Percentiles rank a stretch among this genome's conserved stretches.
phyloP scores from a whole-genome alignment of 176 grass and related monocot species.

The Zizania latifolia region DNA sequence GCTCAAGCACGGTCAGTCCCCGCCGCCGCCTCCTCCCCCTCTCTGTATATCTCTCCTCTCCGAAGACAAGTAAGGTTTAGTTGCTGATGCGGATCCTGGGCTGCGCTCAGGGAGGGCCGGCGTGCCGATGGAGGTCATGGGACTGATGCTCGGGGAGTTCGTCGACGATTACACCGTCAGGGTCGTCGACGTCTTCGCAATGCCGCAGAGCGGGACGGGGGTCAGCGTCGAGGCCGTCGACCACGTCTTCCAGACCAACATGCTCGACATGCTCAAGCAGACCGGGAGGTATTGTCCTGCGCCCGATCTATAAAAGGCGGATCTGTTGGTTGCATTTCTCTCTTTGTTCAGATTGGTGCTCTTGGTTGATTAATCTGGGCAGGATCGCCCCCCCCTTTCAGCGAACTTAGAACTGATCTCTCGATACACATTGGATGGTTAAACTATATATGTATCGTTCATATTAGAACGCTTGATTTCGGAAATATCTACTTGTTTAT shows the following conservation, averaged over 20 bases:
- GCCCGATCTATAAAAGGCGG: background rate
- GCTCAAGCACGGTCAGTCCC: slow-evolving; percentile 89
- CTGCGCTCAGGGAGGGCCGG: slow-evolving; percentile 61
- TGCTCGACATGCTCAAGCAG: slow-evolving; percentile 99
- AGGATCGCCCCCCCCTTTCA: background rate
- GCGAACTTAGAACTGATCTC: background rate
- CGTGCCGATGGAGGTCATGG: slow-evolving; percentile 99
- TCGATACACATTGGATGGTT: background rate
- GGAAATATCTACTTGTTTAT: background rate
- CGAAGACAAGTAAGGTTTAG: too few relatives aligned
- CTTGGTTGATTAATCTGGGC: background rate
- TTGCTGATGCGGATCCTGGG: too few relatives aligned
- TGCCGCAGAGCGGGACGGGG: slow-evolving; percentile 97
- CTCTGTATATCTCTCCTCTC: too few relatives aligned
- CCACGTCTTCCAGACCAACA: slow-evolving; percentile 98
- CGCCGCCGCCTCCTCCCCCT: too few relatives aligned
- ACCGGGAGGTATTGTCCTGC: slow-evolving; percentile 57
- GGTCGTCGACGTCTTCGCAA: slow-evolving; percentile 95
- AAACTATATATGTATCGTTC: background rate
- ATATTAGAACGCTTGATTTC: background rate
- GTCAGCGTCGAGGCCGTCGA: slow-evolving; percentile 96
- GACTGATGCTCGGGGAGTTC: slow-evolving; percentile 95
- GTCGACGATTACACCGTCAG: slow-evolving; percentile 96
- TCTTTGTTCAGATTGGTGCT: background rate
- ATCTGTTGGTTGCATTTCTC: background rate